Evolutionary conservation across 1,139 yeast genomes (phyloP), one percentile per base, ranked within the genome.

Genomic region (Taiozyma sp.): DNA sequence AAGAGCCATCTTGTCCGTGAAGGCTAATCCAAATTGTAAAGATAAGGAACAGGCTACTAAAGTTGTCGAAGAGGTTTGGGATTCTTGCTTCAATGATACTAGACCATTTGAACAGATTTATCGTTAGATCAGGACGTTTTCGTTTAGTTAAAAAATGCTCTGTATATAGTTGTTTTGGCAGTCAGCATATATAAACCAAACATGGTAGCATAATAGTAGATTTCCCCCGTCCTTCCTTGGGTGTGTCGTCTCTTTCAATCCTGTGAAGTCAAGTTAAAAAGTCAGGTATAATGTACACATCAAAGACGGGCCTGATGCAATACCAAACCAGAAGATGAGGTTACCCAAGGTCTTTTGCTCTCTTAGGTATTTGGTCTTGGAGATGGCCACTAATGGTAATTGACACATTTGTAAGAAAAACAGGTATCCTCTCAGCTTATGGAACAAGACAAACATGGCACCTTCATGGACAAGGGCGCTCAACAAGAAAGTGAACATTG

Each of bases 41-140:
- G 77, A 76, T 57, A 73, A 75, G 53, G 85, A 82, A 48, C 85
- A 86, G 57, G 99, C 99, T 0, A 83, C 80, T 51, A 75, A 76
- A 55, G 85, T 82, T 6, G 97, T 95, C 3, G 81, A 85, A 57
- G 84, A 86, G 54, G 98, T 93, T 11, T 93, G 96, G 85, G 87
- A 85, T 56, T 85, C 95, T 35, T 93, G 99, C 65, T 95, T 90
- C 66, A 84, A 83, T 62, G 99, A 93, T 65, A 93, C 99, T 2
- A 75, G 99, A 61, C 99, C 99, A 0, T 93, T 89, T 68, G 99
- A 93, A 62, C 83, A 89, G 62, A 90, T 91, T 32, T 91, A 88
- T 65, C 73, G 86, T 57, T 86, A 64, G 64, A 44, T 19, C 14
- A 37, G 24, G 3, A 11, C 13, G 5, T 24, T 24, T 24, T 24